Evolutionary conservation across 169 alveolate genomes (phyloP).

Genomic region (Plasmodium berghei): DNA sequence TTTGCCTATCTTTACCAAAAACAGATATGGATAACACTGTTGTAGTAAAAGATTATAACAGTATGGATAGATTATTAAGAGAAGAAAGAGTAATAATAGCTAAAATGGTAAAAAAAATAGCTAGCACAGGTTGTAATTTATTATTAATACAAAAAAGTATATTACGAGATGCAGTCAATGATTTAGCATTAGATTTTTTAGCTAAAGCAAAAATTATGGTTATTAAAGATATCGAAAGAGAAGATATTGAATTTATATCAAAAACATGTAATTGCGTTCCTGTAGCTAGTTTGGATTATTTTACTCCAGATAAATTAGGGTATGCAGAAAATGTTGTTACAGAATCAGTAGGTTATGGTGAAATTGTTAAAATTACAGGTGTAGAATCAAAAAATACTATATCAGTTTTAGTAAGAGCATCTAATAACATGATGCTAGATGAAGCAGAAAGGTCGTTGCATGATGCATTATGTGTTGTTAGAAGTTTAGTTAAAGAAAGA

Average conservation of each 20-base stretch:
- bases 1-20: slow-evolving; percentile 99
- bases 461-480: slow-evolving; percentile 99
- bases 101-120: slow-evolving; percentile 97
- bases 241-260: slow-evolving; percentile 96
- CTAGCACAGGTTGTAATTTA: slow-evolving; percentile 98
- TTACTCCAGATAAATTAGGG: slow-evolving; percentile 97
- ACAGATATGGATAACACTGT: slow-evolving; percentile 99
- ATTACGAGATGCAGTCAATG: slow-evolving; percentile 98
- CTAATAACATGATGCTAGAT: slow-evolving; percentile 95
- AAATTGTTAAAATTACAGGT: slow-evolving; percentile 96
- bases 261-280: slow-evolving; percentile 95
- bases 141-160: slow-evolving; percentile 98
- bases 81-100: slow-evolving; percentile 98
- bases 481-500: slow-evolving; percentile 96
- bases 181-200: slow-evolving; percentile 96
- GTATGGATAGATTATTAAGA: slow-evolving; percentile 94
- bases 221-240: slow-evolving; percentile 97
- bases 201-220: slow-evolving; percentile 98
- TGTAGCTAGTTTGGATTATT: slow-evolving; percentile 97
- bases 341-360: slow-evolving; percentile 91
- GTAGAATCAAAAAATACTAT: slow-evolving; percentile 95
- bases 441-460: slow-evolving; percentile 99
- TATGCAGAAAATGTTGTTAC: slow-evolving; percentile 93
- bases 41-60: slow-evolving; percentile 94
- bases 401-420: slow-evolving; percentile 97